These are phyloP conservation scores for Solanum chacoense DNA, from an alignment of 305 asterid species.

Conservation along the genomic window DNA sequence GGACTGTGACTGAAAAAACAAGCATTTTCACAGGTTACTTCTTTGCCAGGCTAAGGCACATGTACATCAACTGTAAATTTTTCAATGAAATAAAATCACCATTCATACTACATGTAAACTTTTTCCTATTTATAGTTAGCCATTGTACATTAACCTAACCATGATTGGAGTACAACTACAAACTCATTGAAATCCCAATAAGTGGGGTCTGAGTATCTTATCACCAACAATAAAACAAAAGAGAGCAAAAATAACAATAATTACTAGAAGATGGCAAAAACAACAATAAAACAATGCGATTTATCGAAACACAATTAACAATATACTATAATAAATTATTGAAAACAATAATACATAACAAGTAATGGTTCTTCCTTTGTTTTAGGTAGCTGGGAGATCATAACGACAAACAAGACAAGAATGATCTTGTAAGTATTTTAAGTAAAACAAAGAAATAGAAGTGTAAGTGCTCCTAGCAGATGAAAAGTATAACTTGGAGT, in stretches of 20 bases:
- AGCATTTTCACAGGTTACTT: background rate
- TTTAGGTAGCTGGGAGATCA: background rate
- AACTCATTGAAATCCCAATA: background rate
- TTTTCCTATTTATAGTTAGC: background rate
- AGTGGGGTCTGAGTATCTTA: background rate
- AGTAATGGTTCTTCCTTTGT: background rate
- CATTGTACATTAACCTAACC: background rate
- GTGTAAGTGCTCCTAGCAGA: background rate
- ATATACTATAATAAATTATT: background rate
- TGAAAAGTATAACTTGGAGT: accelerated
- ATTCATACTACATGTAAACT: background rate
- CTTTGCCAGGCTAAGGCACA: background rate
- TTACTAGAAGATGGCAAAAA: background rate
- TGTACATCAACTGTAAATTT: background rate
- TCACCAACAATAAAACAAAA: no score
- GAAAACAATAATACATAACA: background rate
- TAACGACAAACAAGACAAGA: background rate
- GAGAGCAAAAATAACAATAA: background rate
- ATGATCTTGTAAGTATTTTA: background rate
- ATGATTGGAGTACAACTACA: background rate
- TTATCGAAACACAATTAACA: no score
- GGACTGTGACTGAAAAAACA: background rate
- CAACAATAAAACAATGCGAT: background rate
- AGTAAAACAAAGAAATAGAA: background rate
- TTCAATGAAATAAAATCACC: background rate